Percentiles rank a stretch among this genome's conserved stretches.
Conservation (phyloP, 2,329 filamentous ascomycete genomes). For the Cercospora janseana region DNA sequence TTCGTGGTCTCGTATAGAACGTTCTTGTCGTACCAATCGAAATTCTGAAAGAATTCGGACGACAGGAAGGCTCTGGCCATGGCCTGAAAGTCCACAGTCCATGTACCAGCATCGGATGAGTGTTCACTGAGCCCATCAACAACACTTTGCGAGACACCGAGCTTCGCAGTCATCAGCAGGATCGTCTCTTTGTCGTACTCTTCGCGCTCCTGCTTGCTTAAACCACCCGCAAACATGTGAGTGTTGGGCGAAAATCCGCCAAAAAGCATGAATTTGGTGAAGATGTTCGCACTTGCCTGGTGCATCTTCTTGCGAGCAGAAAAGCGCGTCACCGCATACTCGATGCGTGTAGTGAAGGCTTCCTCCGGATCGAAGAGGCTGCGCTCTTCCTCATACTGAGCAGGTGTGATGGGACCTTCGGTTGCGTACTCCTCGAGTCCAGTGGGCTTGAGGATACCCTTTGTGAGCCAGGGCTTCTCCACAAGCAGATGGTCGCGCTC, state of each 20-base stretch:
- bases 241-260: conserved; percentile 70
- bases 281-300: conserved; percentile 59
- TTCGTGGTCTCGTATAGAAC: conserved; percentile 60
- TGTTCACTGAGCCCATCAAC: conserved; percentile 46
- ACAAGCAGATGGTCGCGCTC: conserved; percentile 34
- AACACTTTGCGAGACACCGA: conserved; percentile 50
- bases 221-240: conserved; percentile 60
- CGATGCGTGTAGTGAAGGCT: conserved; percentile 64
- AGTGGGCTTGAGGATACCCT: conserved; percentile 45
- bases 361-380: conserved; percentile 62
- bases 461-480: conserved; percentile 40
- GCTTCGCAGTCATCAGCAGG: conserved; percentile 52
- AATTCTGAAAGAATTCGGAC: conserved; percentile 40
- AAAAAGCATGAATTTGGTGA: conserved; percentile 76
- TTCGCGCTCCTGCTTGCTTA: conserved; percentile 28
- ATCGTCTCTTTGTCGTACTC: conserved; percentile 55
- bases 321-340: conserved; percentile 81
- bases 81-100: conserved; percentile 76
- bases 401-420: conserved; percentile 73
- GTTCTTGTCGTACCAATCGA: conserved; percentile 54
- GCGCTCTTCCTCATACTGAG: conserved; percentile 64
- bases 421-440: conserved; percentile 68
- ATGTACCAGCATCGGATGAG: conserved; percentile 48
- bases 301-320: conserved; percentile 73
- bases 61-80: conserved; percentile 73